These are phyloP conservation scores for Flaveria brownii DNA, from an alignment of 129 eudicot species.

Conservation along the genomic window DNA sequence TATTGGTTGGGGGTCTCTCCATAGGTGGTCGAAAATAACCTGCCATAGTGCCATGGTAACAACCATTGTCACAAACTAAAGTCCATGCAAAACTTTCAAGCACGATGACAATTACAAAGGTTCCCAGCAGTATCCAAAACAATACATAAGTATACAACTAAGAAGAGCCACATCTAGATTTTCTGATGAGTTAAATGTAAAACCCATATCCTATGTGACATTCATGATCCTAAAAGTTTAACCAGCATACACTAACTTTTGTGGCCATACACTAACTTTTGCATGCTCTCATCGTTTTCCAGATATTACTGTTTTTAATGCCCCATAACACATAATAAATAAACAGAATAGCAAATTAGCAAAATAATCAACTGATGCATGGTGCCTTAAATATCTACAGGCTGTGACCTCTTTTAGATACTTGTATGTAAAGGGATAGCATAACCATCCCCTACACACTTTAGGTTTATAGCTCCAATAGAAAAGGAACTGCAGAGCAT, in stretches of 20 bases:
- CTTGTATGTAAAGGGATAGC: constrained; percentile 14
- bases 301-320: background rate
- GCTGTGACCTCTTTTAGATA: constrained; percentile 5
- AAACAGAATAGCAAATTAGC: background rate
- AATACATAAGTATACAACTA: background rate
- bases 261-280: too few species aligned
- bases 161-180: background rate
- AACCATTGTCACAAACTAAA: constrained; percentile 14
- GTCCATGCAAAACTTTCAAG: constrained; percentile 20
- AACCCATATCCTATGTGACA: background rate
- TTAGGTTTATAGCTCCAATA: background rate
- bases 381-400: background rate
- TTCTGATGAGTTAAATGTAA: background rate
- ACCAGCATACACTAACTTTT: too few species aligned
- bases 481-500: background rate
- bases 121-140: background rate
- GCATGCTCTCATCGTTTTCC: too few species aligned
- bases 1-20: constrained; percentile 60
- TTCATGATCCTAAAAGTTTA: too few species aligned
- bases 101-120: background rate
- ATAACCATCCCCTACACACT: constrained; percentile 8
- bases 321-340: background rate
- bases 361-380: background rate
- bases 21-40: constrained; percentile 68
- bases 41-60: constrained; percentile 40